Percentiles rank a stretch among this genome's conserved stretches.
phyloP scores from a whole-genome alignment of 257 asterid species.

The Salvia hispanica region DNA sequence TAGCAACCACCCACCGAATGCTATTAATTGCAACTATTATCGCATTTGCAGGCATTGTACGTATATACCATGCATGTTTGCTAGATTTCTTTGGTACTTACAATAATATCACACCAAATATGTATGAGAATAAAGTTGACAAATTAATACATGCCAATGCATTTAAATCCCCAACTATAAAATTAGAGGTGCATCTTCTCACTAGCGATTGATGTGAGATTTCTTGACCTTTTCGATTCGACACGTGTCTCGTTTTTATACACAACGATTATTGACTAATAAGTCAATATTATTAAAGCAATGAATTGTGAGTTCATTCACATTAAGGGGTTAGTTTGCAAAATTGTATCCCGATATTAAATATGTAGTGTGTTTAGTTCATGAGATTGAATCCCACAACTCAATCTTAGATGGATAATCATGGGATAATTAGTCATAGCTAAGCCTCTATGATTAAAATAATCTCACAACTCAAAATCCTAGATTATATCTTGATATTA shows the following conservation, averaged over 20 bases:
- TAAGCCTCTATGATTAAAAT: no score
- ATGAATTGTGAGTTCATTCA: no score
- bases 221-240: background rate
- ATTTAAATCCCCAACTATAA: slow-evolving; percentile 25
- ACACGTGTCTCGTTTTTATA: background rate
- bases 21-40: slow-evolving; percentile 1
- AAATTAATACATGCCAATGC: background rate
- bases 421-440: no score
- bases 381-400: no score
- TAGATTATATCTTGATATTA: no score
- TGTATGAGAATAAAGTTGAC: background rate
- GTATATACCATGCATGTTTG: background rate
- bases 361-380: no score
- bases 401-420: no score
- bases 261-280: no score
- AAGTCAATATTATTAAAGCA: no score
- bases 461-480: no score
- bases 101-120: background rate
- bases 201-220: background rate
- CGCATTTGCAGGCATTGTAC: slow-evolving; percentile 1
- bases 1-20: slow-evolving; percentile 25
- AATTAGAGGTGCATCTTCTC: background rate
- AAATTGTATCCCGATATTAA: no score
- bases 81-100: background rate
- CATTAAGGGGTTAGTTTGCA: no score